phyloP scores from a whole-genome alignment of 2,329 filamentous ascomycete species.

The Alternaria consortialis region DNA sequence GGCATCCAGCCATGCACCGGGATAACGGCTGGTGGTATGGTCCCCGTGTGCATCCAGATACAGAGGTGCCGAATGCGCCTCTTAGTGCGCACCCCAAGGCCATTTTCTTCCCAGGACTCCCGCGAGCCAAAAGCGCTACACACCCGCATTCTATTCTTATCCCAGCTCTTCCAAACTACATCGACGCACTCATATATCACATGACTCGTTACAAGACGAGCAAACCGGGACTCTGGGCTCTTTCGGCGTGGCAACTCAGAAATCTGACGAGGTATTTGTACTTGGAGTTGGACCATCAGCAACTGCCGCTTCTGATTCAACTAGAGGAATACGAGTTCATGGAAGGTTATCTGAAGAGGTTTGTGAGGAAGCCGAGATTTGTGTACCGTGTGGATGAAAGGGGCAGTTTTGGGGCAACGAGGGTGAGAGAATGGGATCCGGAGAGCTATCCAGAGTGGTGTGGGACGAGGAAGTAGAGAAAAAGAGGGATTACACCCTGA shows the following conservation, averaged over 20 bases:
- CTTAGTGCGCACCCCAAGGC: background rate
- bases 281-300: constrained; percentile 3
- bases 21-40: constrained; percentile 16
- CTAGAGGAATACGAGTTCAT: constrained; percentile 5
- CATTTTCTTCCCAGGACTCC: background rate
- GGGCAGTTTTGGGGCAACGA: background rate
- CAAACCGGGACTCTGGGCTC: background rate
- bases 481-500: no score
- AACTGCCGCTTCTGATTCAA: constrained; percentile 3
- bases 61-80: constrained; percentile 1
- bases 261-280: constrained; percentile 10
- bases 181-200: constrained; percentile 5
- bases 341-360: background rate
- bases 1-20: constrained; percentile 16
- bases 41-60: constrained; percentile 9
- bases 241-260: background rate
- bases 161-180: background rate
- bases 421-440: constrained; percentile 4
- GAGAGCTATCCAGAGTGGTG: constrained; percentile 6
- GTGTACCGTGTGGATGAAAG: background rate
- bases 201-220: background rate
- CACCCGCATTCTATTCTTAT: background rate
- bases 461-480: background rate
- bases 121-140: background rate
- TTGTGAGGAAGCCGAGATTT: background rate